Conservation (phyloP, 169 alveolate genomes). For the Babesia bovis region DNA sequence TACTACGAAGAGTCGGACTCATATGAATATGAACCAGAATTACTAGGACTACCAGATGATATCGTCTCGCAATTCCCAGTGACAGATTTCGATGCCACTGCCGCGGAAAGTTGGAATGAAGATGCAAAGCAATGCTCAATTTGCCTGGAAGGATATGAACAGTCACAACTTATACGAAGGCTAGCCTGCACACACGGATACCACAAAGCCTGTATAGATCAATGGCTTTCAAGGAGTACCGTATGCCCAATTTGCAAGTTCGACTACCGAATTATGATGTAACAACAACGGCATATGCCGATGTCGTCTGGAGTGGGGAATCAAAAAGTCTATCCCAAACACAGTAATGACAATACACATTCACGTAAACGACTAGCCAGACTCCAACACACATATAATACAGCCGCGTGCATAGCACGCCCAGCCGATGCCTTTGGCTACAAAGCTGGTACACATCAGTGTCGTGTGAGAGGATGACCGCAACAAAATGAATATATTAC, state of each 20-base stretch:
- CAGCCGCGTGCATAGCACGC: background rate
- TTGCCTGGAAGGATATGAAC: conserved; percentile 51
- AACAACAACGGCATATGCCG: conserved; percentile 1
- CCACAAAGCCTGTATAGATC: conserved; percentile 62
- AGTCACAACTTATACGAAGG: conserved; percentile 39
- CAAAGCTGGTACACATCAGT: background rate
- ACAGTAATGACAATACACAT: background rate
- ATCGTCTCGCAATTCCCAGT: conserved; percentile 47
- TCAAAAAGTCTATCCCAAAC: background rate
- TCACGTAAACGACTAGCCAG: background rate
- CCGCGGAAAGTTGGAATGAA: conserved; percentile 33
- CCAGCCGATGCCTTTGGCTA: background rate
- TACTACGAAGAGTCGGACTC: background rate
- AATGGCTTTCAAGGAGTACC: conserved; percentile 66
- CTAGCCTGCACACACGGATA: conserved; percentile 68
- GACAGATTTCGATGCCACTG: conserved; percentile 14
- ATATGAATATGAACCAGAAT: background rate
- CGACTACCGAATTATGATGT: conserved; percentile 41
- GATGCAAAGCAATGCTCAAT: conserved; percentile 33
- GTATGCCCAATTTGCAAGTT: conserved; percentile 69
- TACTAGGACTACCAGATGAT: conserved; percentile 40
- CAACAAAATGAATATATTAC: background rate
- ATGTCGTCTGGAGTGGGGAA: conserved; percentile 16
- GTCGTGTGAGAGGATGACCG: background rate
- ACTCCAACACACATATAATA: background rate